Evolutionary conservation across 2,329 filamentous ascomycete genomes (phyloP).

Genomic region (Bipolaris oryzae): DNA sequence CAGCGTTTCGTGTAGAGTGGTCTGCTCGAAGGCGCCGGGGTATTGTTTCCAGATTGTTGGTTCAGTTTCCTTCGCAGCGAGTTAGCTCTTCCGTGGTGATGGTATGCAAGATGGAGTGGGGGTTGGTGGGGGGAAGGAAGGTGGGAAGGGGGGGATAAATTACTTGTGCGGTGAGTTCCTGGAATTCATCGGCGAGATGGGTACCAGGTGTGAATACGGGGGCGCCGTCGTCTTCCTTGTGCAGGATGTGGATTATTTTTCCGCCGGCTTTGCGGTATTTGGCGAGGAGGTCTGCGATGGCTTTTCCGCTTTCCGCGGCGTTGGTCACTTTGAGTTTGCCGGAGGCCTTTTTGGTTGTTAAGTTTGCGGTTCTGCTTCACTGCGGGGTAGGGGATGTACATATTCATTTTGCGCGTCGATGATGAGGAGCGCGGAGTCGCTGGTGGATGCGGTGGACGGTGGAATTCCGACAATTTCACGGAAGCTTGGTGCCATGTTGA

Average conservation of each 20-base stretch:
- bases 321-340: conserved; percentile 64
- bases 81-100: neutral
- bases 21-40: conserved; percentile 66
- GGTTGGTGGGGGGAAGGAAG: too few species aligned
- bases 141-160: neutral
- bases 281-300: conserved; percentile 62
- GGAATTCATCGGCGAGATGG: conserved; percentile 64
- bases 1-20: conserved; percentile 63
- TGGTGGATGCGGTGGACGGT: conserved; percentile 61
- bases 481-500: conserved; percentile 44
- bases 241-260: conserved; percentile 67
- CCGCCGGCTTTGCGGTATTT: conserved; percentile 63
- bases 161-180: conserved; percentile 60
- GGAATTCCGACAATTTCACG: conserved; percentile 61
- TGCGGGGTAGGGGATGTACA: conserved; percentile 49
- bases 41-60: conserved; percentile 62
- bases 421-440: conserved; percentile 55
- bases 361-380: conserved; percentile 53
- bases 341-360: conserved; percentile 49
- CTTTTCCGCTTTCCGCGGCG: conserved; percentile 59
- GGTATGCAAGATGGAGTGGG: too few species aligned
- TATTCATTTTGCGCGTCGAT: conserved; percentile 18
- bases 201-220: conserved; percentile 71
- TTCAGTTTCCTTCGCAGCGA: conserved; percentile 53
- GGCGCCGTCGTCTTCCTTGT: conserved; percentile 64